Evolutionary conservation across 1,284 basidiomycete genomes (phyloP), one percentile per base, ranked within the genome.

Genomic region (Cystobasidium pallidum): DNA sequence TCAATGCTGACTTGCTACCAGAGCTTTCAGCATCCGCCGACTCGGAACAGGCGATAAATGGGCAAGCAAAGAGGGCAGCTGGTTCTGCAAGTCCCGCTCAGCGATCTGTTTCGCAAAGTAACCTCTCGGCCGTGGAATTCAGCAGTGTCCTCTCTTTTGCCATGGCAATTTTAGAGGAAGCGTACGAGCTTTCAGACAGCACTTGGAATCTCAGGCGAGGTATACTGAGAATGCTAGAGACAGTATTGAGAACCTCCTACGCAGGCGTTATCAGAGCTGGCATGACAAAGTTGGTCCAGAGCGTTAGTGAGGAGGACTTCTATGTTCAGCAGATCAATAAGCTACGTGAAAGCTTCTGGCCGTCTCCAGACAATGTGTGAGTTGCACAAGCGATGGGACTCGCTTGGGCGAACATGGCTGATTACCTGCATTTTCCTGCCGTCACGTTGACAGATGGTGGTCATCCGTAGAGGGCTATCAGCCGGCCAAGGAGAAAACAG

Each of bases 151-250:
- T 81, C 13, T 77, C 79, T 6, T 78, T 78, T 26, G 74, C 80
- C n/a, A 80, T 81, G 75, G 78, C 78, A 11, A 79, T 81, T 11
- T 77, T 79, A 1, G 78, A 81, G 62, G 80, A 81, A 64, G 80
- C 80, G 1, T 80, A 81, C 65, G 78, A 79, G 62, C 75, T 81
- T 55, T 77, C 79, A 51, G 79, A 74, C 41, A 30, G 78, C 43
- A 77, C 76, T 1, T 81, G 80, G 80, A 80, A 78, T 21, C 49
- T 81, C 47, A 77, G 78, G 11, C 75, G 79, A 15, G 80, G 80
- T 30, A 78, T 81, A 74, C 73, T 81, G n/a, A 67, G 79, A 17
- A 76, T 81, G 17, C 74, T 81, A 10, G 79, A 81, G 70, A 79
- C 80, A 47, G 75, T 81, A 10, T 75, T 81, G 3, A 75, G 80